Conservation (phyloP, 2,329 filamentous ascomycete genomes). For the Colletotrichum shisoi region DNA sequence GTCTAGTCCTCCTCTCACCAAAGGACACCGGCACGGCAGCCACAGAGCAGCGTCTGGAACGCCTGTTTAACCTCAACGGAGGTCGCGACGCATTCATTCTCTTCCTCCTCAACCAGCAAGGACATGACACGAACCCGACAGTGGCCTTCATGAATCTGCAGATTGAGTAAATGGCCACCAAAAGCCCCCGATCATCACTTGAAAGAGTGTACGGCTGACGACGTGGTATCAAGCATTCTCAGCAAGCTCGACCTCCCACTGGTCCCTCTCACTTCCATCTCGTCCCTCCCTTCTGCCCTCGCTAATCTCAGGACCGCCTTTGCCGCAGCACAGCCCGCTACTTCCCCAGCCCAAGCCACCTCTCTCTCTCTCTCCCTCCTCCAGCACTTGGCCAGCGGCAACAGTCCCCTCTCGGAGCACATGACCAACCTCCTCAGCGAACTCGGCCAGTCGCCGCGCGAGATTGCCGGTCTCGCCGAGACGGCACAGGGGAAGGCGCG, state of each 20-base stretch:
- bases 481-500: constrained; percentile 38
- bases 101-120: constrained; percentile 52
- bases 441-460: constrained; percentile 43
- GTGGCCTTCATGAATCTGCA: constrained; percentile 55
- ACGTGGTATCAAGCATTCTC: constrained; percentile 45
- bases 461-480: constrained; percentile 43
- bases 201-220: background rate
- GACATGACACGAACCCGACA: constrained; percentile 41
- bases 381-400: constrained; percentile 41
- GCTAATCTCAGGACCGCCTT: constrained; percentile 50
- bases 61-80: constrained; percentile 53
- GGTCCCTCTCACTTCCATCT: constrained; percentile 52
- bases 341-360: background rate
- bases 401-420: constrained; percentile 40
- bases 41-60: constrained; percentile 50
- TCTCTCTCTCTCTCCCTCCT: constrained; percentile 9
- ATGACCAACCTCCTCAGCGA: constrained; percentile 46
- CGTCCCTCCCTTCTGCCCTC: constrained; percentile 51
- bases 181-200: background rate
- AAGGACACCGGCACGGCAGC: constrained; percentile 47
- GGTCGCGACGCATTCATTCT: constrained; percentile 54
- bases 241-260: constrained; percentile 50
- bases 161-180: constrained; percentile 49
- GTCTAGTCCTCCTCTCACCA: constrained; percentile 53
- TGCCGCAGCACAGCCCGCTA: constrained; percentile 6